Evolutionary conservation across 768 basidiomycete species (phyloP).

Genomic region (Lyophyllum decastes): DNA sequence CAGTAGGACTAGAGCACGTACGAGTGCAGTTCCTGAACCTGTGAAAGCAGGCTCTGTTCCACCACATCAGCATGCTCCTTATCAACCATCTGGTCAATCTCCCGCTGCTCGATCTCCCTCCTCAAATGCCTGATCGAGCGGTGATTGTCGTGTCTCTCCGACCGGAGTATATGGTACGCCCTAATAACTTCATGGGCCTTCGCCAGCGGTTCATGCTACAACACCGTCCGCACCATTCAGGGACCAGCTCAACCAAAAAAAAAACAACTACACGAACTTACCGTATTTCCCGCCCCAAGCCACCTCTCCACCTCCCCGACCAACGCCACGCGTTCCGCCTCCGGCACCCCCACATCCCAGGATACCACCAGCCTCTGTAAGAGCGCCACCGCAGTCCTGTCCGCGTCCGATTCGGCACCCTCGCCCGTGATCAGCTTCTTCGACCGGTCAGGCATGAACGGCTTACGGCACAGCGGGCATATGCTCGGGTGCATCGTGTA

Average conservation of each 20-base stretch:
- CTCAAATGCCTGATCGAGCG: conserved; percentile 31
- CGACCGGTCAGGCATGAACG: conserved; percentile 18
- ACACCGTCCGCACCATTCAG: no score
- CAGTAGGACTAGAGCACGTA: conserved; percentile 17
- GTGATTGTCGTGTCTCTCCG: conserved; percentile 30
- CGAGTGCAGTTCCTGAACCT: conserved; percentile 32
- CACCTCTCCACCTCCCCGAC: conserved; percentile 52
- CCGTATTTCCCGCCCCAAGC: conserved; percentile 47
- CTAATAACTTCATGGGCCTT: conserved; percentile 37
- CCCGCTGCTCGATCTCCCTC: conserved; percentile 28
- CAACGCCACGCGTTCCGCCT: conserved; percentile 35
- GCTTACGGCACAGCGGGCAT: conserved; percentile 21
- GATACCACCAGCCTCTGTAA: conserved; percentile 36
- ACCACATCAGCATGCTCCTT: conserved; percentile 34
- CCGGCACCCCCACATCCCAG: conserved; percentile 36
- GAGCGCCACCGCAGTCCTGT: conserved; percentile 36
- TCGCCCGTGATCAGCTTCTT: conserved; percentile 24
- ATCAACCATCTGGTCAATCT: conserved; percentile 30
- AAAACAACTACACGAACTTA: conserved; percentile 22
- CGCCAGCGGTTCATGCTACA: conserved; percentile 28
- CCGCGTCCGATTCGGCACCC: conserved; percentile 32
- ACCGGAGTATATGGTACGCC: conserved; percentile 38
- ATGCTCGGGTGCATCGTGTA: conserved; percentile 12
- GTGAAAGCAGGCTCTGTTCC: conserved; percentile 34
- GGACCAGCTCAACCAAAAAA: no score